Base-by-base conservation (phyloP, 495 filamentous ascomycete species). In the Trichoderma reesei region DNA sequence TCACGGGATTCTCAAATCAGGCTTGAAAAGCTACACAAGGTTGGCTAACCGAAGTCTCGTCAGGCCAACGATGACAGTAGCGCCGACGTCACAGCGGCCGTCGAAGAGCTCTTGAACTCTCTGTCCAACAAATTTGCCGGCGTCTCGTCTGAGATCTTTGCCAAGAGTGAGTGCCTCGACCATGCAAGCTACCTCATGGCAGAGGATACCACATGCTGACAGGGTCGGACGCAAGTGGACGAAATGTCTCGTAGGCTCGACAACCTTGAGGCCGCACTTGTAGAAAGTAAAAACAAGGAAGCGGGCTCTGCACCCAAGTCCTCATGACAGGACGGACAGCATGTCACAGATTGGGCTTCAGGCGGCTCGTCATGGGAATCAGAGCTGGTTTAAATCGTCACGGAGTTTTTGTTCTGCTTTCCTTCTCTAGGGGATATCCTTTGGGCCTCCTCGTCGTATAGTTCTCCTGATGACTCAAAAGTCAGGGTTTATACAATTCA, bases 181-280 rank as follows among this genome's bases (percentile, higher is more conserved):
- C 64, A 26, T 41, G 48, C 11, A 18, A 42, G n/a, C 13, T 13
- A 20, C 20, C 41, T 14, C 3, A 34, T n/a, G 8, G 9, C 59
- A 61, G 41, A 39, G n/a, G 14, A 5, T 60, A 31, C 33, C 36
- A 34, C 26, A 36, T 42, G 41, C 54, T 68, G 34, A 65, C 48
- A 38, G 9, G 41, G 26, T 26, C 16, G 31, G 31, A 39, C 6
- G 42, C 38, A 67, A 96, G 92, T 98, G 86, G 93, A 98, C 69
- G 94, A 96, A 63, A 97, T 98, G 93, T 87, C 90, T 13, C 81
- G 87, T 65, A 88, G 93, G 18, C 76, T 98, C 5, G 93, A 98
- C 72, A 90, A 88, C 60, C 83, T 98, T 41, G 93, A 98, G 74
- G 80, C 88, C 48, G 86, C 87, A 18, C 75, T 92, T 39, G 79